These are phyloP conservation scores for Talaromyces amestolkiae DNA, from an alignment of 2,329 filamentous ascomycete genomes.

Conservation along the genomic window DNA sequence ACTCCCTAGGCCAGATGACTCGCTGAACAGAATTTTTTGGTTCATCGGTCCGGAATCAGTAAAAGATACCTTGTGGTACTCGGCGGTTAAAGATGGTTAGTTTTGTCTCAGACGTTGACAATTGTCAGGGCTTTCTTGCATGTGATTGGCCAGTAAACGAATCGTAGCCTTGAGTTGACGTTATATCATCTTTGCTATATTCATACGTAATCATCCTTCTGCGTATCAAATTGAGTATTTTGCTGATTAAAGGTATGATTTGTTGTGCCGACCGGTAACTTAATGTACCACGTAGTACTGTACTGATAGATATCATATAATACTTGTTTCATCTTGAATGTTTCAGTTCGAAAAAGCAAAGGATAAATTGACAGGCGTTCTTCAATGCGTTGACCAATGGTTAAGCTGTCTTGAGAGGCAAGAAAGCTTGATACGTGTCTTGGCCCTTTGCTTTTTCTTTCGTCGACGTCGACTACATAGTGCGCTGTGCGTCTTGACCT, in stretches of 20 bases:
- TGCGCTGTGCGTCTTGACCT: neutral
- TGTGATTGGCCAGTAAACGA: neutral
- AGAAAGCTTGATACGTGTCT: neutral
- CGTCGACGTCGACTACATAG: neutral
- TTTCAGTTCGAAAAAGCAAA: neutral
- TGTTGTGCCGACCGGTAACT: neutral
- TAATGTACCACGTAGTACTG: neutral
- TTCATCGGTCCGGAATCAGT: neutral
- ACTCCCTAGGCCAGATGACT: neutral
- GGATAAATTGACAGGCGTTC: neutral
- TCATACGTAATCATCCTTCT: neutral
- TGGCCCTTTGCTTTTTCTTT: slow-evolving; percentile 6
- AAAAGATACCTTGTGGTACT: neutral
- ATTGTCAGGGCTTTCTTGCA: neutral
- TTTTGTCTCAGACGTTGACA: neutral
- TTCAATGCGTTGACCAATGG: neutral
- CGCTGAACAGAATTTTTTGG: neutral
- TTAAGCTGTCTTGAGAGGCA: neutral
- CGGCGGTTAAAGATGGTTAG: neutral
- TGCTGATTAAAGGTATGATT: neutral
- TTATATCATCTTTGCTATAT: neutral
- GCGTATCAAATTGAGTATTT: neutral
- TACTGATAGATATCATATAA: neutral
- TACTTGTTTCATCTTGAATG: neutral
- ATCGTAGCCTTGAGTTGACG: neutral